Conservation (phyloP, 345 rosid genomes). For the Dipteronia sinensis region DNA sequence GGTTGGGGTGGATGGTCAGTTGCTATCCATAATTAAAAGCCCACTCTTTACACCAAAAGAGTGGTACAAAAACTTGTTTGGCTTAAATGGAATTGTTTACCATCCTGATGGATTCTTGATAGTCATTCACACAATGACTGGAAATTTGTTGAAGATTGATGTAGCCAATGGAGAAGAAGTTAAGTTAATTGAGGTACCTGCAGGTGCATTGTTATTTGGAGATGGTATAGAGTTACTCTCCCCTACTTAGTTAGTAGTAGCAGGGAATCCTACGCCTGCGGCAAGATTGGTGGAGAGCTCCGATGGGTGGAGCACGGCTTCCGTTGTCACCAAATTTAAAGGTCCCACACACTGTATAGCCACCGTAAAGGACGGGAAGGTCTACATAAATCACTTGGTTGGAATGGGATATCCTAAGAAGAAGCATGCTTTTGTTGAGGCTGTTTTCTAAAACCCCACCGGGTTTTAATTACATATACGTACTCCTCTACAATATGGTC, state of each 20-base stretch:
- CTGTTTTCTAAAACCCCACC: conserved; percentile 42
- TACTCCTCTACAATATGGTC: background rate
- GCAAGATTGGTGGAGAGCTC: conserved; percentile 74
- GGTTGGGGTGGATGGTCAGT: conserved; percentile 61
- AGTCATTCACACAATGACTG: conserved; percentile 70
- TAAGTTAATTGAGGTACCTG: conserved; percentile 47
- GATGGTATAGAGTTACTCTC: conserved; percentile 77
- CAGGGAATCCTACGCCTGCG: conserved; percentile 58
- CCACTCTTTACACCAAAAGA: conserved; percentile 63
- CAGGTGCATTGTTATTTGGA: conserved; percentile 64
- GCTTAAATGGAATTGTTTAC: conserved; percentile 79
- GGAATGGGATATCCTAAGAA: conserved; percentile 83
- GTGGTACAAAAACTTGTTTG: conserved; percentile 70
- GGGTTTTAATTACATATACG: background rate
- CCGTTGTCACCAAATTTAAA: too few species aligned
- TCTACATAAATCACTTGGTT: conserved; percentile 72
- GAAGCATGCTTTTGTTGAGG: conserved; percentile 84
- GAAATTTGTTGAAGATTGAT: conserved; percentile 65
- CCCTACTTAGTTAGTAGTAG: conserved; percentile 74
- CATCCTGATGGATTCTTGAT: conserved; percentile 83
- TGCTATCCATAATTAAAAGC: conserved; percentile 49
- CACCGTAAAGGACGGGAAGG: conserved; percentile 78
- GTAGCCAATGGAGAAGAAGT: conserved; percentile 44
- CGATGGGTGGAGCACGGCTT: conserved; percentile 83
- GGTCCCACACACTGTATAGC: too few species aligned